Evolutionary conservation across 345 rosid genomes (phyloP).

Genomic region (Bruguiera parviflora): DNA sequence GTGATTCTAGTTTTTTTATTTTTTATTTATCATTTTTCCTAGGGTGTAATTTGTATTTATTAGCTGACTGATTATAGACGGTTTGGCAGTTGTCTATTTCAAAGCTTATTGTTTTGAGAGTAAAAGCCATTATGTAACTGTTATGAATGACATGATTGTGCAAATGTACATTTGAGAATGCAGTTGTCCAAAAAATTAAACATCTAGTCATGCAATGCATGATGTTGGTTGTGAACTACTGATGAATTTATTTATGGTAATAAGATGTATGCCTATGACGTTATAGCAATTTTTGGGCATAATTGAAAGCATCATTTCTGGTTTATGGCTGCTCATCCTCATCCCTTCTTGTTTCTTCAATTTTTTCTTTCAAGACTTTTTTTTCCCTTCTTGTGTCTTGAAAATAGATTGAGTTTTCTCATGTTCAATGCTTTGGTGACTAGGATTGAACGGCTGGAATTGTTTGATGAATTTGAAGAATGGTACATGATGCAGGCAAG

Average conservation of each 20-base stretch:
- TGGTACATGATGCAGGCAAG: conserved; percentile 99
- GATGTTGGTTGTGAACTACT: not conserved
- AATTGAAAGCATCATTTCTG: not conserved
- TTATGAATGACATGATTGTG: no score
- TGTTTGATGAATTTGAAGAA: conserved; percentile 95
- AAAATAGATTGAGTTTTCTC: conserved; percentile 15
- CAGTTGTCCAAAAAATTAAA: not conserved
- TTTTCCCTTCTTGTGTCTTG: conserved; percentile 9
- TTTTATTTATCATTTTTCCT: not conserved
- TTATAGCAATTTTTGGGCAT: no score
- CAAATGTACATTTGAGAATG: not conserved
- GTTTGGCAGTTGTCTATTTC: not conserved
- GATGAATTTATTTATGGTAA: not conserved
- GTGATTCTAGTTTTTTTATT: not conserved
- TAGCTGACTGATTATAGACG: not conserved
- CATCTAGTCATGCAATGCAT: not conserved
- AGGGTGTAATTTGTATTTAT: not conserved
- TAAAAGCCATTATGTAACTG: not conserved
- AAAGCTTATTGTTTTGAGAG: not conserved
- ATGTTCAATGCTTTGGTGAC: conserved; percentile 26
- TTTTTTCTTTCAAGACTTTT: not conserved
- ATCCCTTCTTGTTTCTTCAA: not conserved
- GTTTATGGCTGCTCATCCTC: not conserved
- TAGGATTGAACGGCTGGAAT: conserved; percentile 89
- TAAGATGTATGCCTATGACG: not conserved